Base-by-base conservation (phyloP, 352 stramenopile genomes). In the Globisporangium apiculatum region DNA sequence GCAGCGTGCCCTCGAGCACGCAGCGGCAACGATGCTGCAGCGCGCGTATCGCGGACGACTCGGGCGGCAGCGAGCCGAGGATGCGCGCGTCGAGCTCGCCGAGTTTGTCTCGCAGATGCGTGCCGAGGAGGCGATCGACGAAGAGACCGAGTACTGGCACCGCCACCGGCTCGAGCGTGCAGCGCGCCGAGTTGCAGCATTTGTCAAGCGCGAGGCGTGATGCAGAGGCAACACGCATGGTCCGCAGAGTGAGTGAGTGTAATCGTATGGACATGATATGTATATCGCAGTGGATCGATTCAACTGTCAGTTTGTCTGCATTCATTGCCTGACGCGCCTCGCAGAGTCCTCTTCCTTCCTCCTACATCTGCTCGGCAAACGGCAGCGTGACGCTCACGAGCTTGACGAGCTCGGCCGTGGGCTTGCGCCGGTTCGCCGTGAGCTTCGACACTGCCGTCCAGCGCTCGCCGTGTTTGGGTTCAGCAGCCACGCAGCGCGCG, bases 391-490 rank as follows among this genome's bases (percentile, higher is more conserved):
- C 56, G 31, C 82, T 89, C 17, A 96, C 85, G 47, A 95, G 69
- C 64, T 91, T 90, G 12, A 94, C 53, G 35, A 96, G 47, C 18
- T 91, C 79, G 48, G 56, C 62, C 0, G 62, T 68, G 57, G 86
- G 83, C 67, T 95, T 95, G 62, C 85, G 88, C 7, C 83, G 83
- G 60, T 98, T 96, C 12, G 69, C 59, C 49, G 94, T 98, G 60
- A 95, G 76, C 68, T 99, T 99, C 36, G 88, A 90, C 14, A 98
- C 71, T 6, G 66, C 61, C 15, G 83, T 97, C 96, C 97, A 99
- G 48, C 97, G 75, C 62, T 98, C 94, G 40, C 96, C 97, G 63
- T 99, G 94, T 52, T 93, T 94, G 1, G 97, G 97, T 56, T 99
- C 95, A 0, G 91, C 92, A 6, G 58, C 69, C 8, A 97, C 72